Evolutionary conservation across 768 basidiomycete species (phyloP).

Genomic region (Ephemerocybe angulata): DNA sequence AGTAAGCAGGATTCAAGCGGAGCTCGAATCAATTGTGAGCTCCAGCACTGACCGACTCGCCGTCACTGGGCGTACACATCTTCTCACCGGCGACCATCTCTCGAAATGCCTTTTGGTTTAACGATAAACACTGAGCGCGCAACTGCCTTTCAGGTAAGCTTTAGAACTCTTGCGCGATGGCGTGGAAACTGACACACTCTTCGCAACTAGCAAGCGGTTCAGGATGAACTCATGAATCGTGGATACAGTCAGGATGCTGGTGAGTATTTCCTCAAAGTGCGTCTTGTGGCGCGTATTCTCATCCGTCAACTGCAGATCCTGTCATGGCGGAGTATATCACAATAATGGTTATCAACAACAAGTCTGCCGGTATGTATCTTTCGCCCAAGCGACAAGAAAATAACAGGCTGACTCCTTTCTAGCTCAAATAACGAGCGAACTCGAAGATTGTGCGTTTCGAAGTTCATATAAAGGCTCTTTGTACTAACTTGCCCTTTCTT

Average conservation of each 20-base stretch:
- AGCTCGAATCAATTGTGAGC: slow-evolving; percentile 7
- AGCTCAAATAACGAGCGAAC: slow-evolving; percentile 86
- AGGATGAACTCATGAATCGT: slow-evolving; percentile 73
- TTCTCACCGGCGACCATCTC: slow-evolving; percentile 23
- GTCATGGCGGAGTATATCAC: slow-evolving; percentile 95
- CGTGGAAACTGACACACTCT: background rate
- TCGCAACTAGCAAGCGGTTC: slow-evolving; percentile 61
- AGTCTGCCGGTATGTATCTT: slow-evolving; percentile 59
- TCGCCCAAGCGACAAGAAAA: slow-evolving; percentile 9
- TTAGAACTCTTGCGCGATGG: background rate
- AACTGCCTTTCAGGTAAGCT: slow-evolving; percentile 58
- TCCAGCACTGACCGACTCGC: background rate
- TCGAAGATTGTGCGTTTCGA: slow-evolving; percentile 66
- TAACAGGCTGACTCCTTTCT: slow-evolving; percentile 15
- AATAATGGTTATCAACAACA: slow-evolving; percentile 93
- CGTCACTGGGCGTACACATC: slow-evolving; percentile 3
- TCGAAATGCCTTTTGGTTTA: slow-evolving; percentile 68
- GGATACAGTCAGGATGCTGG: slow-evolving; percentile 76
- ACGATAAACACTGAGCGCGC: slow-evolving; percentile 80
- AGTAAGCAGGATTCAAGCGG: no score
- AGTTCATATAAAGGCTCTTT: background rate
- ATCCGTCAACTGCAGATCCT: slow-evolving; percentile 48
- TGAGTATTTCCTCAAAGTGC: slow-evolving; percentile 29
- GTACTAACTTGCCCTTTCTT: slow-evolving; percentile 12
- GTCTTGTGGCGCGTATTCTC: slow-evolving; percentile 6